Conservation (phyloP, 345 rosid species). For the Hevea brasiliensis region DNA sequence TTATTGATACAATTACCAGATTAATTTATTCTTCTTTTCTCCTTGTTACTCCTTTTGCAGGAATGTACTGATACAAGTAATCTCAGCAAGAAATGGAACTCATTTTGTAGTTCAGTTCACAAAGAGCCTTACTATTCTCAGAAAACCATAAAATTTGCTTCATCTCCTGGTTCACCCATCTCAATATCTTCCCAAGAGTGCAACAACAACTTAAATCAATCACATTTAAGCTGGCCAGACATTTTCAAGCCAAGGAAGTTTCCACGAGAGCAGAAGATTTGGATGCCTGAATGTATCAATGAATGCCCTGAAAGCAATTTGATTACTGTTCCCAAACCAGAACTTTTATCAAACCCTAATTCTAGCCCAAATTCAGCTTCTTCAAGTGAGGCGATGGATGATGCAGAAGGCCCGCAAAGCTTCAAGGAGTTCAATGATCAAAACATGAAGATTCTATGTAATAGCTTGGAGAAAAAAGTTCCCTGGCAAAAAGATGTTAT, state of each 20-base stretch:
- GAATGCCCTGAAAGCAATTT: constrained; percentile 33
- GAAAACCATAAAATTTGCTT: constrained; percentile 40
- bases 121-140: constrained; percentile 7
- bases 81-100: constrained; percentile 47
- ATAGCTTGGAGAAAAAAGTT: constrained; percentile 63
- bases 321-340: constrained; percentile 39
- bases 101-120: constrained; percentile 26
- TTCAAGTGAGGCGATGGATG: constrained; percentile 60
- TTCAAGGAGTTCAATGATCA: constrained; percentile 48
- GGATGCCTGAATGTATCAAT: constrained; percentile 36
- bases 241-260: constrained; percentile 34
- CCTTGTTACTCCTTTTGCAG: too few species aligned
- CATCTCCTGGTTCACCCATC: constrained; percentile 47
- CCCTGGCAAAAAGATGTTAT: constrained; percentile 68
- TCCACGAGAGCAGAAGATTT: constrained; percentile 43
- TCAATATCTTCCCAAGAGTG: constrained; percentile 40
- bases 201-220: constrained; percentile 21
- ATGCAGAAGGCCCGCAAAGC: constrained; percentile 29
- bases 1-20: too few species aligned
- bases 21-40: not conserved
- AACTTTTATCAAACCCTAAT: constrained; percentile 63
- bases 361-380: constrained; percentile 81
- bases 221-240: constrained; percentile 47
- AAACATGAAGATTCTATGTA: constrained; percentile 52
- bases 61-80: constrained; percentile 32